A percentile compares a stretch with the other conserved stretches of the same genome.
phyloP scores from a whole-genome alignment of 2,329 filamentous ascomycete genomes.

The Clonostachys byssicola region DNA sequence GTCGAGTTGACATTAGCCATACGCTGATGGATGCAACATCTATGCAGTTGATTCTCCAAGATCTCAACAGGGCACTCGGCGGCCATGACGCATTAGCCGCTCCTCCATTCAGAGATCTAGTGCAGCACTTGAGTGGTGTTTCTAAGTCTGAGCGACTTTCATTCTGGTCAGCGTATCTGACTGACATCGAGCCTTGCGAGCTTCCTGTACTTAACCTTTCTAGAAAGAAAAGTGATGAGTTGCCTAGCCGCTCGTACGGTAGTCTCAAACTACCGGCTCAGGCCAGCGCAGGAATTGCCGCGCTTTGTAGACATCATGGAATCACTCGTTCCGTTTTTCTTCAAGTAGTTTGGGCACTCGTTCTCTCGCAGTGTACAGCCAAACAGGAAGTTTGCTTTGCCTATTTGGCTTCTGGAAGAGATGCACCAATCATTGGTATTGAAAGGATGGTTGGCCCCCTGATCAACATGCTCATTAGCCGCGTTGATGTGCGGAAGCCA shows the following conservation, averaged over 20 bases:
- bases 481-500: slow-evolving; percentile 19
- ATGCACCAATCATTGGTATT: slow-evolving; percentile 41
- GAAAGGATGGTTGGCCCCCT: slow-evolving; percentile 44
- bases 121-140: too few relatives aligned
- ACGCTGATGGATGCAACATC: slow-evolving; percentile 1
- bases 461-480: slow-evolving; percentile 51
- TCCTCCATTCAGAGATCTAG: too few relatives aligned
- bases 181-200: slow-evolving; percentile 8
- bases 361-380: slow-evolving; percentile 41
- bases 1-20: slow-evolving; percentile 1
- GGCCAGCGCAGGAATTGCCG: background rate
- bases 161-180: slow-evolving; percentile 12
- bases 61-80: too few relatives aligned
- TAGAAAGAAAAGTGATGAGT: too few relatives aligned
- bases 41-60: too few relatives aligned
- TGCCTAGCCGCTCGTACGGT: too few relatives aligned
- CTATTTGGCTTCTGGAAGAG: slow-evolving; percentile 48
- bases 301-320: slow-evolving; percentile 8
- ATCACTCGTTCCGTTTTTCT: slow-evolving; percentile 45
- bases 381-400: slow-evolving; percentile 46
- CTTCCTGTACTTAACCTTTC: background rate
- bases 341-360: slow-evolving; percentile 46
- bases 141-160: background rate
- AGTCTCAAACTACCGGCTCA: too few relatives aligned
- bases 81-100: too few relatives aligned